Base-by-base conservation (phyloP, 805 yeast genomes). In the Metschnikowia koreensis region DNA sequence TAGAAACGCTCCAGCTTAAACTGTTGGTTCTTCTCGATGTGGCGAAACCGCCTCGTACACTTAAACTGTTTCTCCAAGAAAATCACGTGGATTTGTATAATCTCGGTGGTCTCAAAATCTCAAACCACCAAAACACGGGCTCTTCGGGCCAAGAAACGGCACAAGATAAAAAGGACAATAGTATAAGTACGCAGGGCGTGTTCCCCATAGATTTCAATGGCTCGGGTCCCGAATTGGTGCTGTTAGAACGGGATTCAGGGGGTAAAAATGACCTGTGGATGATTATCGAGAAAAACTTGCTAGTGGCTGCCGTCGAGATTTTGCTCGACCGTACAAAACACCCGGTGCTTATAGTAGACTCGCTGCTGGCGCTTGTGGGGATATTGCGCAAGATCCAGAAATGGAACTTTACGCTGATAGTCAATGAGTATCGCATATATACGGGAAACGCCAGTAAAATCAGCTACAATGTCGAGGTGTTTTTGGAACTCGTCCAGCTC, bases 361-460 rank as follows among this genome's bases (percentile, higher is more conserved):
- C 87, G 38, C 84, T 92, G 7, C 85, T 87, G 52, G 82, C 94
- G 11, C 76, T 92, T 16, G 81, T 90, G 10, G 97, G 97, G 0
- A 74, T 92, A 2, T 69, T 94, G 34, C 75, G 99, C 47, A 84
- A 86, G 64, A 75, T 92, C 38, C 94, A 89, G 67, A 87, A 87
- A 68, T 93, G 97, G 98, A 86, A 84, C 60, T 86, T 87, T 64
- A 82, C 92, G 26, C 85, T 96, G 16, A 82, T 93, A 6, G 80
- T 91, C 22, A 86, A 86, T 60, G 98, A 93, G 66, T 94, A 90
- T 68, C 74, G 97, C 48, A 75, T 88, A 8, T 88, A 83, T 66
- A 66, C 71, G 8, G 77, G 77, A 1, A 76, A 89, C 17, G 87
- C 90, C 31, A 82, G 81, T 57, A 83, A 86, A 58, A 77, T 86